Evolutionary conservation across 2,329 filamentous ascomycete genomes (phyloP).

Genomic region (Colletotrichum tropicicola): DNA sequence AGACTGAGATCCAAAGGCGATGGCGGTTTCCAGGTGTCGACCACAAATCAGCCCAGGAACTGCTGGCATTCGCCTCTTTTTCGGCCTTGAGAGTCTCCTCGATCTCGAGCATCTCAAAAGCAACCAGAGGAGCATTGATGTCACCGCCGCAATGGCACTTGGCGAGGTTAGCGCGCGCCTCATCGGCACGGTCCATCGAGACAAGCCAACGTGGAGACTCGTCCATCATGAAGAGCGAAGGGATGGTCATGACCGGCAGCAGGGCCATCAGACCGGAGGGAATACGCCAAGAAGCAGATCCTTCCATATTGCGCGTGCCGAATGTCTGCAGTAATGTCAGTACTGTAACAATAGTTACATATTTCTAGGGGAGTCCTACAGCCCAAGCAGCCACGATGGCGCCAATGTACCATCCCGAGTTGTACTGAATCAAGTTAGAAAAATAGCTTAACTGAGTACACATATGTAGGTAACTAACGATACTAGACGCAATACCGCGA

Average conservation of each 20-base stretch:
- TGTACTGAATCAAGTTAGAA: slow-evolving; percentile 1
- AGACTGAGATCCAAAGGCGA: slow-evolving; percentile 39
- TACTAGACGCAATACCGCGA: slow-evolving; percentile 13
- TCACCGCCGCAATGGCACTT: slow-evolving; percentile 38
- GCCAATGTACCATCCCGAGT: slow-evolving; percentile 31
- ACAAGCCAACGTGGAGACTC: slow-evolving; percentile 41
- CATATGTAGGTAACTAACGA: not conserved
- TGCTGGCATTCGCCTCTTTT: slow-evolving; percentile 3
- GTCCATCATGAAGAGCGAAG: slow-evolving; percentile 37
- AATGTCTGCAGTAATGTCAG: slow-evolving; percentile 40
- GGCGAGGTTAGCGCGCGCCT: slow-evolving; percentile 36
- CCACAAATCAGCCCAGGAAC: slow-evolving; percentile 14
- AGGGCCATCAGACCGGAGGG: slow-evolving; percentile 58
- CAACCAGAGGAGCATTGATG: slow-evolving; percentile 22
- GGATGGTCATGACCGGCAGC: slow-evolving; percentile 45
- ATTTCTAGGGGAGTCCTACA: not conserved
- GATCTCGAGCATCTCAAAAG: slow-evolving; percentile 36
- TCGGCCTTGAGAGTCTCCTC: slow-evolving; percentile 31
- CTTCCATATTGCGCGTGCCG: slow-evolving; percentile 48
- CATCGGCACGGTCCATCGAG: slow-evolving; percentile 36
- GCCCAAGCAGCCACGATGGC: slow-evolving; percentile 38
- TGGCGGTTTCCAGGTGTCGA: slow-evolving; percentile 39
- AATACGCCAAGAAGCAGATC: slow-evolving; percentile 58
- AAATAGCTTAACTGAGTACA: not conserved
- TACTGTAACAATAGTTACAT: not conserved